Evolutionary conservation across 2,329 filamentous ascomycete species (phyloP), one percentile per base, ranked within the genome.

Genomic region (Cladosporium cucumerinum): DNA sequence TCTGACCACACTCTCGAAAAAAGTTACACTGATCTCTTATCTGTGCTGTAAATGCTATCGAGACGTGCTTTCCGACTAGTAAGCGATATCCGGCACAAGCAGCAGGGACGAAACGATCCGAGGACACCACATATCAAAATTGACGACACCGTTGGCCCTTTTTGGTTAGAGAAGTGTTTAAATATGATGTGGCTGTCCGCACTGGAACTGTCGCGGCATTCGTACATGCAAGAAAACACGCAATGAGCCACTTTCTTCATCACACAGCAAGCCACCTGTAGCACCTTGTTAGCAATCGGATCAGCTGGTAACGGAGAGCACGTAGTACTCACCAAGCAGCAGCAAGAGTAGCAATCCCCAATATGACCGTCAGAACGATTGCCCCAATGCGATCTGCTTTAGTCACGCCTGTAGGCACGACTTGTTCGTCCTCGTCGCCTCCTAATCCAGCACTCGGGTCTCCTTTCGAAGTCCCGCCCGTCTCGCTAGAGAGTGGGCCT

Each of bases 311-410:
- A 46, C 3, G 5, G n/a, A 12, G n/a, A 21, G n/a, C 8, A 10
- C 5, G 39, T 7, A 28, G 8, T 51, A 52, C 59, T 51, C 32
- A 63, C 55, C 55, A 58, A 43, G 55, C 55, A 23, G 55, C 34
- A n/a, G 34, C 21, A 43, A 58, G 34, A 3, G 55, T 58, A 23
- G 39, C 5, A 11, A 58, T 43, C 3, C 82, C 72, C 1, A 91
- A 73, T 1, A 61, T 23, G 1, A 18, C 58, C 3, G 58, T 61
- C 16, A 61, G 5, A 10, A 51, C 26, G 10, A 81, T 23, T 88
- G 90, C 90, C 11, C 89, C 91, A 5, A 85, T 89, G 67, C 81
- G 85, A 72, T 93, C 90, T 6, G 82, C 87, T 1, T 81, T 81
- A 2, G 85, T 85, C 46, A 88, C 81, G 14, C 34, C 55, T 1